phyloP scores from a whole-genome alignment of 352 stramenopile species.

The Globisporangium mamillatum region DNA sequence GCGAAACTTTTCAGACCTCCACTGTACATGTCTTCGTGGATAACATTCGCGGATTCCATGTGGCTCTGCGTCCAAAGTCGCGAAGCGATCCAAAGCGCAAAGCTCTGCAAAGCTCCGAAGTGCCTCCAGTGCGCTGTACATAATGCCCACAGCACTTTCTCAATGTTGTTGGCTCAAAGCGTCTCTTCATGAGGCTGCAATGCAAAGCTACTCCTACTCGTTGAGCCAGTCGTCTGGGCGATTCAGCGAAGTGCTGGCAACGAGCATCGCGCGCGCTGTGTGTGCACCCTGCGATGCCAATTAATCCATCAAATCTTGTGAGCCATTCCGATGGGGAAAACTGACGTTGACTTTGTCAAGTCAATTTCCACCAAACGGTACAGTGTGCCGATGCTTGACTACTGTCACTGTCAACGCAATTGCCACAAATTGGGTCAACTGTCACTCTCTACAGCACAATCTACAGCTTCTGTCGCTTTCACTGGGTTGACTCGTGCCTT shows the following conservation, averaged over 20 bases:
- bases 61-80: not conserved
- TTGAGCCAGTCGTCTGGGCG: not conserved
- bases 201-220: not conserved
- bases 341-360: not conserved
- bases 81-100: not conserved
- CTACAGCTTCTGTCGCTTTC: not conserved
- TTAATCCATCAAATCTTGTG: not conserved
- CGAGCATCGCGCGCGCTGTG: not conserved
- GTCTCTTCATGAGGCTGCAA: not conserved
- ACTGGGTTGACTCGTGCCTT: not conserved
- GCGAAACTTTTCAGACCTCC: no score
- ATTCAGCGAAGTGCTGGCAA: not conserved
- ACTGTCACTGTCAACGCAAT: not conserved
- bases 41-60: conserved; percentile 3
- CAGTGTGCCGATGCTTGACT: not conserved
- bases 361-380: not conserved
- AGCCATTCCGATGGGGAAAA: not conserved
- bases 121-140: not conserved
- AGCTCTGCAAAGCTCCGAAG: not conserved
- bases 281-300: not conserved
- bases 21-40: not conserved
- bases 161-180: not conserved
- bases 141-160: not conserved
- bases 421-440: not conserved
- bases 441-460: not conserved